Percentiles rank a stretch among this genome's conserved stretches.
Conservation (phyloP, 192 early-diverging fungal species). For the Coemansia sp. region DNA sequence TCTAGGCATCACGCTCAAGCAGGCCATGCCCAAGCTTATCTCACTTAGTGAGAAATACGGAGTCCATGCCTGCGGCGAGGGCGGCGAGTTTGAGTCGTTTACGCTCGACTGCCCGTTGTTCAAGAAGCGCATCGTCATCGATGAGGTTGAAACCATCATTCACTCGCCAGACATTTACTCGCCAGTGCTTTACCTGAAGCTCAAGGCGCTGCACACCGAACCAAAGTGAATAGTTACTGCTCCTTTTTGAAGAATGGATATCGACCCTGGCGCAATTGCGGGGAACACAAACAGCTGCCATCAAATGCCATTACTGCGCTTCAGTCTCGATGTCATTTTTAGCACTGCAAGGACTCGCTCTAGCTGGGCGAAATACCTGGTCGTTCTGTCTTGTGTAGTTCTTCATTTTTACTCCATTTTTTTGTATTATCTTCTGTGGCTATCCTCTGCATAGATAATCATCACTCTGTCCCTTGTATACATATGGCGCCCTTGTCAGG, state of each 20-base stretch:
- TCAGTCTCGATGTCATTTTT: neutral
- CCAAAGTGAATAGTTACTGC: constrained; percentile 57
- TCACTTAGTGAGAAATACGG: constrained; percentile 72
- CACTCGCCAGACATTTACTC: constrained; percentile 86
- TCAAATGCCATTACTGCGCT: neutral
- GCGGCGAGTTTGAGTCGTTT: constrained; percentile 96
- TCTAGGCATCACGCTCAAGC: constrained; percentile 75
- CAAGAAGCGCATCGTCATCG: constrained; percentile 74
- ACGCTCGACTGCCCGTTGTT: constrained; percentile 94
- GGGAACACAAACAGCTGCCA: neutral
- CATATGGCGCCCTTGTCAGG: constrained; percentile 17
- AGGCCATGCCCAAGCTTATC: constrained; percentile 80
- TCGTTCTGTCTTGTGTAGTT: neutral
- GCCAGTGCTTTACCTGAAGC: constrained; percentile 78
- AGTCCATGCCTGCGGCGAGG: constrained; percentile 93
- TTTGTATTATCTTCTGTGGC: neutral
- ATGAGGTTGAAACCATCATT: constrained; percentile 69
- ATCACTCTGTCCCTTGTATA: neutral
- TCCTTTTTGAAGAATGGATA: neutral
- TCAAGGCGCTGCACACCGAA: constrained; percentile 70
- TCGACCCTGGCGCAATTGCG: constrained; percentile 2
- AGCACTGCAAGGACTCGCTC: neutral
- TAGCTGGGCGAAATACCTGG: neutral
- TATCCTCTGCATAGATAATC: neutral
- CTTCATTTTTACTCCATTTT: neutral